Conservation (phyloP, 1,284 basidiomycete genomes). For the Tetrapyrgos nigripes region DNA sequence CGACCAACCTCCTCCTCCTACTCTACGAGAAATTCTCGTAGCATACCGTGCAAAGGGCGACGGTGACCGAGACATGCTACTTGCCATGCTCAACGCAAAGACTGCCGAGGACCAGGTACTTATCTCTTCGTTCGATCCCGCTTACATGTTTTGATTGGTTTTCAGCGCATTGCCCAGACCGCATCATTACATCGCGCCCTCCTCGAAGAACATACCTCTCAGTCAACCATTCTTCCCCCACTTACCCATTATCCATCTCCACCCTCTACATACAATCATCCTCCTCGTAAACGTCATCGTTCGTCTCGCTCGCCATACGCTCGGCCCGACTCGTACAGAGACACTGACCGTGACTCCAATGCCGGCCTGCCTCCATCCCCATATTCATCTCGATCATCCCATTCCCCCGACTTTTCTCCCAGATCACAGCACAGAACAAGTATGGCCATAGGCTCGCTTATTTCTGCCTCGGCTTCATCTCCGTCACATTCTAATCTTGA, state of each 20-base stretch:
- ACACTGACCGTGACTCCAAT: not conserved
- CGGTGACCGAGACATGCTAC: slow-evolving; percentile 88
- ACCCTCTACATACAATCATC: not conserved
- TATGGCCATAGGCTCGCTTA: slow-evolving; percentile 12
- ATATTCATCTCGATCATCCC: slow-evolving; percentile 7
- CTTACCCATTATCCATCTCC: not conserved
- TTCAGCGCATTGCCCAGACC: slow-evolving; percentile 71
- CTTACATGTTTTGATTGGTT: slow-evolving; percentile 21
- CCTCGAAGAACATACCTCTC: slow-evolving; percentile 35
- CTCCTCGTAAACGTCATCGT: slow-evolving; percentile 57
- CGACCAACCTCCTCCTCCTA: slow-evolving; percentile 69
- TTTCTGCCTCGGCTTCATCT: not conserved
- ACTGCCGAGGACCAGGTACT: slow-evolving; percentile 86
- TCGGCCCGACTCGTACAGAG: not conserved
- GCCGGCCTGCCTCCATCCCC: slow-evolving; percentile 11
- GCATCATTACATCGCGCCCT: slow-evolving; percentile 72
- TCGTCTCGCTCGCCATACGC: slow-evolving; percentile 34
- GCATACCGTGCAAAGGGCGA: slow-evolving; percentile 86
- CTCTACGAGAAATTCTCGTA: slow-evolving; percentile 81
- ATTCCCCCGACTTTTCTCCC: slow-evolving; percentile 5
- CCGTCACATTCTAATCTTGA: not conserved
- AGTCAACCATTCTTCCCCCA: not conserved
- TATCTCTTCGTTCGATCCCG: slow-evolving; percentile 16
- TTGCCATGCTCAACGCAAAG: slow-evolving; percentile 89
- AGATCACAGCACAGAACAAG: slow-evolving; percentile 1